Evolutionary conservation across 495 filamentous ascomycete species (phyloP).

Genomic region (Jackrogersella minutella): DNA sequence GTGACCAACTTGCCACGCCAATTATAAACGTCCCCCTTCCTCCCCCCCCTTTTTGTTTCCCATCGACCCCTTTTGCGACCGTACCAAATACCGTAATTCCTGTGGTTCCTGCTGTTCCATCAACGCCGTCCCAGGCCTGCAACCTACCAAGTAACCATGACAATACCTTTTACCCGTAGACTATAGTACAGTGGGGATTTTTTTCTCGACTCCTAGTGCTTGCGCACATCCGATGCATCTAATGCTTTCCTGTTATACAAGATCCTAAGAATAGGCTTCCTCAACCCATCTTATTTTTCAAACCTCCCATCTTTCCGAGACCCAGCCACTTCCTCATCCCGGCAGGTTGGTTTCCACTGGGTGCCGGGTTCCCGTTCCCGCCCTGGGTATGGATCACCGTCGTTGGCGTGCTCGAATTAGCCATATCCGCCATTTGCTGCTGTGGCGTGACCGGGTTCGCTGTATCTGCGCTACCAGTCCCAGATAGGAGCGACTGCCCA

Average conservation of each 20-base stretch:
- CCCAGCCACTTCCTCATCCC: conserved; percentile 52
- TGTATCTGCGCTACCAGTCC: conserved; percentile 33
- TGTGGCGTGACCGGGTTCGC: conserved; percentile 8
- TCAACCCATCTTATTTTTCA: conserved; percentile 45
- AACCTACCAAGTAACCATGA: not conserved
- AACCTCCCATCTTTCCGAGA: conserved; percentile 46
- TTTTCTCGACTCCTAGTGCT: conserved; percentile 6
- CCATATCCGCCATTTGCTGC: conserved; percentile 4
- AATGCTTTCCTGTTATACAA: not conserved
- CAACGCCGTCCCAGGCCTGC: conserved; percentile 4
- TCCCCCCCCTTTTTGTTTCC: conserved; percentile 9
- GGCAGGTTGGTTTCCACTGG: conserved; percentile 17
- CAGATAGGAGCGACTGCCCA: conserved; percentile 24
- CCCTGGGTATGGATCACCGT: conserved; percentile 13
- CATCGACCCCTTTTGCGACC: not conserved
- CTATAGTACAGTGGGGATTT: conserved; percentile 14
- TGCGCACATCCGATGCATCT: conserved; percentile 22
- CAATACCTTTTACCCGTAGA: conserved; percentile 6
- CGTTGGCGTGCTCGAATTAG: conserved; percentile 11
- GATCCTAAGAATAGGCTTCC: not conserved
- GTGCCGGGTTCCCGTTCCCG: conserved; percentile 10
- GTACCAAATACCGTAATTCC: not conserved
- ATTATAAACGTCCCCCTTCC: too few relatives aligned
- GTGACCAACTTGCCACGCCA: too few relatives aligned
- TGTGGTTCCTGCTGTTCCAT: not conserved